Percentiles rank a stretch among this genome's conserved stretches.
These are phyloP conservation scores for Vishniacozyma victoriae DNA, from an alignment of 768 basidiomycete genomes.

Conservation along the genomic window DNA sequence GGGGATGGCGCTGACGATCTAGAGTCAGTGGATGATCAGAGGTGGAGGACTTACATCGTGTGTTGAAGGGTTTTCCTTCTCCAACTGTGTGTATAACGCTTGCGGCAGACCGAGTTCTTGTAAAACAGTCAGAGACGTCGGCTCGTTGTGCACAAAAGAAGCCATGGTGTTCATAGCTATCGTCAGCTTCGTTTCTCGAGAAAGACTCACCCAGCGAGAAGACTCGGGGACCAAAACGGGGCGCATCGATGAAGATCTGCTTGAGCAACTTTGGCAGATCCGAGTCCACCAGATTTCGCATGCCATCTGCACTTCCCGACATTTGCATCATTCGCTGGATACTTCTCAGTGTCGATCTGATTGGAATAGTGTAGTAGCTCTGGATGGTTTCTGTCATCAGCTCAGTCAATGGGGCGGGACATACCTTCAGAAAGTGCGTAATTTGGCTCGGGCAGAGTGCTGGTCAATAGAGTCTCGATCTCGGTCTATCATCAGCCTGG, in stretches of 20 bases:
- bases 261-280: constrained; percentile 77
- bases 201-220: constrained; percentile 66
- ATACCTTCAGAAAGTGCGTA: constrained; percentile 9
- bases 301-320: constrained; percentile 78
- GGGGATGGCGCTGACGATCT: constrained; percentile 88
- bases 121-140: constrained; percentile 83
- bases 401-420: not conserved
- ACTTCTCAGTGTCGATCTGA: constrained; percentile 84
- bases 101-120: constrained; percentile 89
- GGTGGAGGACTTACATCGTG: constrained; percentile 61
- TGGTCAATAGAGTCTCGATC: constrained; percentile 10
- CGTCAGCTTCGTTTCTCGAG: constrained; percentile 4
- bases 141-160: constrained; percentile 97
- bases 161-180: constrained; percentile 90
- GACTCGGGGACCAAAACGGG: constrained; percentile 77
- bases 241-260: constrained; percentile 75
- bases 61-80: constrained; percentile 74
- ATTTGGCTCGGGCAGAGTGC: not conserved
- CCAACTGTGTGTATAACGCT: constrained; percentile 77
- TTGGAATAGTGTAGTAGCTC: constrained; percentile 66
- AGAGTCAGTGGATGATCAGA: constrained; percentile 4
- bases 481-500: constrained; percentile 16
- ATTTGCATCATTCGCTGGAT: constrained; percentile 97
- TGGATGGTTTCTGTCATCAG: constrained; percentile 60
- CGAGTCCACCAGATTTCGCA: constrained; percentile 88